A percentile compares a stretch with the other conserved stretches of the same genome.
phyloP scores from a whole-genome alignment of 257 asterid species.

The Ligustrum vulgare region DNA sequence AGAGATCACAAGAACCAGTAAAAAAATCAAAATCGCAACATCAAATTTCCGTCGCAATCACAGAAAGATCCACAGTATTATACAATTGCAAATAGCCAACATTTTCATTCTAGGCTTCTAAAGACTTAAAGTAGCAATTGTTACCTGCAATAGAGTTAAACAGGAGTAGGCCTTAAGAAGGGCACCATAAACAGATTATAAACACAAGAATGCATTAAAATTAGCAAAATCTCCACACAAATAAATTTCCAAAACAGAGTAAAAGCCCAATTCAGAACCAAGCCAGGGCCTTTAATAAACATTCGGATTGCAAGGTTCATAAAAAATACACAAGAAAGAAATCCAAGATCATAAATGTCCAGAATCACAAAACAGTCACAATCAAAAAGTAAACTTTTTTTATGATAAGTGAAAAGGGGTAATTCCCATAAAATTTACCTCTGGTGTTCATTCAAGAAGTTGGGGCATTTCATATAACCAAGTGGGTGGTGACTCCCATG shows the following conservation, averaged over 20 bases:
- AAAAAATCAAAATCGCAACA: neutral
- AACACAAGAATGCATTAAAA: neutral
- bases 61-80: neutral
- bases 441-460: constrained; percentile 54
- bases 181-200: neutral
- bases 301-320: neutral
- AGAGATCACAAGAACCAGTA: neutral
- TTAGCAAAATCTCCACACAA: neutral
- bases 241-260: neutral
- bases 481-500: constrained; percentile 59
- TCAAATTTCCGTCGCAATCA: neutral
- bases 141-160: neutral
- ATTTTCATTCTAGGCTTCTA: neutral
- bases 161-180: neutral
- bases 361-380: neutral
- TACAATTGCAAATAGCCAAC: neutral
- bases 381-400: neutral
- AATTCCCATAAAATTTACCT: constrained; percentile 41
- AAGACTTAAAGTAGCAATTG: neutral
- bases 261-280: neutral
- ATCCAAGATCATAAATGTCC: neutral
- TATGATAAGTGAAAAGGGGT: neutral
- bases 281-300: neutral
- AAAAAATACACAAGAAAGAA: neutral
- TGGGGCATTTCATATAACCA: constrained; percentile 56